Evolutionary conservation across 257 asterid species (phyloP), one percentile per base, ranked within the genome.

Genomic region (Solanum chiquidenum): DNA sequence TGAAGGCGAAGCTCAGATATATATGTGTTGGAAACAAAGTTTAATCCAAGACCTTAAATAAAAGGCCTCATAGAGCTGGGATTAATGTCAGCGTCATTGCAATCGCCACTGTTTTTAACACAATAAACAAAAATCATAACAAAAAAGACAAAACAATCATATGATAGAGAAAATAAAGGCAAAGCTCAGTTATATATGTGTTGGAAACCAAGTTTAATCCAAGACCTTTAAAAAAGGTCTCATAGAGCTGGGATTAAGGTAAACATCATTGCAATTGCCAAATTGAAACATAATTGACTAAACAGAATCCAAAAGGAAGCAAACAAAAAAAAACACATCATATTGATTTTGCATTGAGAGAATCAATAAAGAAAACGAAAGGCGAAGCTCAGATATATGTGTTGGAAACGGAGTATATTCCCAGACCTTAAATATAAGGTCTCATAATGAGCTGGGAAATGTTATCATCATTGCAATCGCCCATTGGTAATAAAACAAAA

Each of bases 371-470:
- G 1, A 60, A 60, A 38, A 34, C 13, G 40, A 21, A 83, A 1
- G 42, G 29, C 52, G 31, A 75, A 16, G 37, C 84, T 77, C 84
- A 92, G 93, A 91, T 27, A 86, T 9, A 83, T 72, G 75, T 90
- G 88, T 90, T 88, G 89, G 91, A 91, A 62, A 85, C 31, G 55
- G 13, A 87, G 40, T 91, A 42, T 42, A 80, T 87, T 91, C 94
- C 92, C 85, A 6, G 91, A 87, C 91, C 90, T 87, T 86, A 84
- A 88, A 66, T 75, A 91, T 80, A 80, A 92, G 90, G 88, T 85
- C 95, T 93, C 95, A 90, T 91, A 90, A 91, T 91, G 94, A 93
- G 94, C 95, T 92, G 93, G 94, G 94, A 92, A 89, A 90, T 89
- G 87, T 85, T 60, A 58, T 92, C 94, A 90, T 93, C 95, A 93